Evolutionary conservation across 352 stramenopile species (phyloP).

Genomic region (Phytophthora pisi): DNA sequence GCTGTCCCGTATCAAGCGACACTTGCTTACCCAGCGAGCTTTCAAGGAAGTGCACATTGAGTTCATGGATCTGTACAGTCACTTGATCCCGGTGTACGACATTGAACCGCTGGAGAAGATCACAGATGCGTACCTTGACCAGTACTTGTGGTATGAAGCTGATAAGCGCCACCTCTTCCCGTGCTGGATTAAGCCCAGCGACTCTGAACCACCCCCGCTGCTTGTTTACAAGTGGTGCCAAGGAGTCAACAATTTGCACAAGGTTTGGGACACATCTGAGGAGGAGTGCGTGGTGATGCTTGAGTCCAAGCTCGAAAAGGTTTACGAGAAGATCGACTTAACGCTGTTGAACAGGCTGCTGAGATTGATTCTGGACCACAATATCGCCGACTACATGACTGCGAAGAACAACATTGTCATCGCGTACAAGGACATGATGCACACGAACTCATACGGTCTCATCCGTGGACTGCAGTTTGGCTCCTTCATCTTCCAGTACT

Average conservation of each 20-base stretch:
- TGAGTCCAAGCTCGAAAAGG: slow-evolving; percentile 98
- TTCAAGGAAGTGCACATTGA: slow-evolving; percentile 99
- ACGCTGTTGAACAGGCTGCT: slow-evolving; percentile 98
- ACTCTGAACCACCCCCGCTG: slow-evolving; percentile 98
- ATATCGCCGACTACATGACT: slow-evolving; percentile 99
- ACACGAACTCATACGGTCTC: slow-evolving; percentile 99
- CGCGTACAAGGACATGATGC: slow-evolving; percentile 99
- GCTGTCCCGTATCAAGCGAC: slow-evolving; percentile 98
- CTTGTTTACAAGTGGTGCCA: slow-evolving; percentile 99
- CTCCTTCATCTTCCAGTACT: slow-evolving; percentile 99
- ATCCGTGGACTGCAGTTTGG: slow-evolving; percentile 99
- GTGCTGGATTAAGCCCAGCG: slow-evolving; percentile 99
- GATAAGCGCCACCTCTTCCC: slow-evolving; percentile 99
- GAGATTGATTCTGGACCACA: slow-evolving; percentile 99
- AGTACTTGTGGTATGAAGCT: slow-evolving; percentile 99
- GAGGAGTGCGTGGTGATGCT: slow-evolving; percentile 99
- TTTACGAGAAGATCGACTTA: slow-evolving; percentile 99
- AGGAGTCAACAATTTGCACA: slow-evolving; percentile 99
- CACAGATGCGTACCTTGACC: slow-evolving; percentile 99
- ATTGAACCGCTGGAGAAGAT: slow-evolving; percentile 99
- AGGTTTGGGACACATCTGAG: slow-evolving; percentile 98
- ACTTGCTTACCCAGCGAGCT: slow-evolving; percentile 98
- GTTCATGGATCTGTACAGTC: slow-evolving; percentile 99
- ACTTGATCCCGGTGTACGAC: slow-evolving; percentile 99
- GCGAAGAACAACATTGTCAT: slow-evolving; percentile 99